Evolutionary conservation across 495 filamentous ascomycete genomes (phyloP).

Genomic region (Filosporella fistucella): DNA sequence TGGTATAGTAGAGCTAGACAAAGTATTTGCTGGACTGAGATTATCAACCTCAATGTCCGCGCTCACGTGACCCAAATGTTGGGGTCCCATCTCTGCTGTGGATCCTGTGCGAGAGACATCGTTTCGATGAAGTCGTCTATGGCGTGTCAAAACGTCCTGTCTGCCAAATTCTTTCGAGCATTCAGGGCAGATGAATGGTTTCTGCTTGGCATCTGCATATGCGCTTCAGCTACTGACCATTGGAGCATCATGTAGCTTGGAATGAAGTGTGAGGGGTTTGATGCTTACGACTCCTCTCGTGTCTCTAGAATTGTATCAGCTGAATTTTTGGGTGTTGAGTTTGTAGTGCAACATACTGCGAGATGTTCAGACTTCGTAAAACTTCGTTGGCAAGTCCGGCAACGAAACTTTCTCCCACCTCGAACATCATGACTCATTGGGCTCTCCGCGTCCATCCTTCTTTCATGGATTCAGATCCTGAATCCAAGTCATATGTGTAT

Average conservation of each 20-base stretch:
- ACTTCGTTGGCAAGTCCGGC: not conserved
- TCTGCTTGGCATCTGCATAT: not conserved
- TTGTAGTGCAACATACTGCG: not conserved
- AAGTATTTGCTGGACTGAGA: too few relatives aligned
- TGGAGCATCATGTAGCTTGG: not conserved
- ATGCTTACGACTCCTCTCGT: slow-evolving; percentile 6
- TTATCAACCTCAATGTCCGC: too few relatives aligned
- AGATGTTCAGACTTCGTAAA: slow-evolving; percentile 7
- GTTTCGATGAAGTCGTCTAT: slow-evolving; percentile 5
- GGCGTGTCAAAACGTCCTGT: slow-evolving; percentile 8
- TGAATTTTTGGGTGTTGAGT: not conserved
- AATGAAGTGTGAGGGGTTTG: not conserved
- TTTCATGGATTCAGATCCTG: too few relatives aligned
- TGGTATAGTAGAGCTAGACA: too few relatives aligned
- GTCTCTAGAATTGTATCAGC: not conserved
- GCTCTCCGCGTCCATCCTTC: too few relatives aligned
- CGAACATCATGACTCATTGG: too few relatives aligned
- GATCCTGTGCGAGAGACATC: too few relatives aligned
- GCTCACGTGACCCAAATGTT: too few relatives aligned
- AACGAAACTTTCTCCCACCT: not conserved
- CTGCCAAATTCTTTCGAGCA: slow-evolving; percentile 4
- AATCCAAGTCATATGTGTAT: too few relatives aligned
- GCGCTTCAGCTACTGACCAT: not conserved
- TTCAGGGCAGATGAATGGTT: slow-evolving; percentile 2
- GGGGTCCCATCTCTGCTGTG: not conserved